Evolutionary conservation across 495 filamentous ascomycete genomes (phyloP).

Genomic region (Penicillium roqueforti): DNA sequence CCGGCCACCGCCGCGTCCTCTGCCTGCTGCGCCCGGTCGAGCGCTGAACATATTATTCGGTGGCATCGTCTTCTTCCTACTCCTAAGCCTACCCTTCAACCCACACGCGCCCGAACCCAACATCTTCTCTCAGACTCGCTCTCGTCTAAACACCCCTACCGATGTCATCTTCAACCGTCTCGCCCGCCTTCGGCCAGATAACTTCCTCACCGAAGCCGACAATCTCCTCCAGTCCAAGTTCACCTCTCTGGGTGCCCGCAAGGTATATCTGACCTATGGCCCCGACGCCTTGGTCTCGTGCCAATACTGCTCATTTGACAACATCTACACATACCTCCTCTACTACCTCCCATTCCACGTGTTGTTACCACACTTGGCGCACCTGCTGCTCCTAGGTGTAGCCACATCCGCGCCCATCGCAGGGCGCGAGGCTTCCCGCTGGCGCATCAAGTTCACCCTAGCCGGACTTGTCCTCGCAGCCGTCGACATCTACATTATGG

Average conservation of each 20-base stretch:
- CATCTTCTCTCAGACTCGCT: constrained; percentile 72
- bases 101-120: constrained; percentile 60
- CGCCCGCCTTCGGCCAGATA: constrained; percentile 51
- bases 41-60: constrained; percentile 60
- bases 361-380: constrained; percentile 70
- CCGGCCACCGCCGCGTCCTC: constrained; percentile 52
- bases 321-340: constrained; percentile 66
- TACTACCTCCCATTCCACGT: constrained; percentile 72
- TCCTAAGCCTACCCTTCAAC: constrained; percentile 65
- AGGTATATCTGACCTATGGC: constrained; percentile 80
- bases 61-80: constrained; percentile 52
- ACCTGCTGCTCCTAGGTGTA: constrained; percentile 64
- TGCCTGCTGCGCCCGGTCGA: constrained; percentile 40
- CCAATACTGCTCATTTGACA: constrained; percentile 75
- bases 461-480: constrained; percentile 55
- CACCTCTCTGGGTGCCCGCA: constrained; percentile 62
- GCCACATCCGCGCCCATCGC: constrained; percentile 52
- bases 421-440: constrained; percentile 55
- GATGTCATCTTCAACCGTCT: constrained; percentile 86
- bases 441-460: constrained; percentile 67
- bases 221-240: constrained; percentile 61
- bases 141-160: constrained; percentile 76
- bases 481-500: constrained; percentile 59
- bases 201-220: constrained; percentile 57
- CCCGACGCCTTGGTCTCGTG: constrained; percentile 67